Evolutionary conservation across 305 asterid genomes (phyloP), one percentile per base, ranked within the genome.

Genomic region (Fraxinus xanthoxyloides): DNA sequence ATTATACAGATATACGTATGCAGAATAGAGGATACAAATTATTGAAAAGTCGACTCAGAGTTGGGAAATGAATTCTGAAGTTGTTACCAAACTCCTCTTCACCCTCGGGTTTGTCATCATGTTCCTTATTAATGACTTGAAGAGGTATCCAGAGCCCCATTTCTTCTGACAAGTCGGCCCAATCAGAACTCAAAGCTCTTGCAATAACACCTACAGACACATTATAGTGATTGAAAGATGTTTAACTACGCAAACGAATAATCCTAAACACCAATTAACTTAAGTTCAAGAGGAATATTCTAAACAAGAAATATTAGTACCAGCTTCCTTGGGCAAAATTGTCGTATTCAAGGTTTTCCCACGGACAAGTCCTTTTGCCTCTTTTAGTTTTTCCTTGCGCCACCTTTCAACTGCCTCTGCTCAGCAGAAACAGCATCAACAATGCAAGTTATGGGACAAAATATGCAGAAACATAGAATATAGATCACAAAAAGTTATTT

Each of bases 91-190:
- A 83, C n/a, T 93, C 97, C 32, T 87, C 97, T 84, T 86, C 94
- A 36, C 92, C 98, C 80, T 91, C 95, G 8, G 96, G 97, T 81
- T 91, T 94, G 89, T 96, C 98, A 23, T 94, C 88, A 56, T 92
- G 98, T 72, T 89, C 97, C 83, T 63, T 89, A 87, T 93, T 87
- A 56, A 88, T 80, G 79, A 91, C 77, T 86, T 90, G 82, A 81
- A 85, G 85, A 1, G 98, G 99, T 83, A 94, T 84, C 98, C 97
- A 97, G 72, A 97, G 89, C 85, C 98, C 99, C 32, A 93, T 90
- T 75, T 87, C 92, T 81, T 94, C 98, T 10, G 88, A 80, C 5
- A 94, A 74, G 76, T 87, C 88, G 3, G 85, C 72, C 99, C 99
- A 96, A 82, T 87, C 86, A 24, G 92, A 83, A 65, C 88, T 84